Percentiles rank a stretch among this genome's conserved stretches.
These are phyloP conservation scores for Fusarium sp. DNA, from an alignment of 2,329 filamentous ascomycete species.

Conservation along the genomic window DNA sequence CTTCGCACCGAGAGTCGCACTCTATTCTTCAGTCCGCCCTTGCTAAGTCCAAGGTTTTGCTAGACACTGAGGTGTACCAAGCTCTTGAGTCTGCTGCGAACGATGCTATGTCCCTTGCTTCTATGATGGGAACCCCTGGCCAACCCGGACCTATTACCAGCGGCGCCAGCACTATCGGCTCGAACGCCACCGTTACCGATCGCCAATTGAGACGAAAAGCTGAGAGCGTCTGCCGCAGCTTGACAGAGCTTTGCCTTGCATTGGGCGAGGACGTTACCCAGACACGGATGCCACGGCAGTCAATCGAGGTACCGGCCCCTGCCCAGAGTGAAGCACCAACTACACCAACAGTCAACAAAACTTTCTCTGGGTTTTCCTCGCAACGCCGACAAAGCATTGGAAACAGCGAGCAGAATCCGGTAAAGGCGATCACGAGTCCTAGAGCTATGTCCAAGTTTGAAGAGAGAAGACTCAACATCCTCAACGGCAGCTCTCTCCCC, in stretches of 20 bases:
- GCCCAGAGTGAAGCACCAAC: slow-evolving; percentile 49
- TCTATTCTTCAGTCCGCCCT: slow-evolving; percentile 86
- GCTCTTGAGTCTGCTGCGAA: slow-evolving; percentile 84
- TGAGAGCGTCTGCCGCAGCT: slow-evolving; percentile 90
- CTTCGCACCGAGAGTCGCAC: slow-evolving; percentile 72
- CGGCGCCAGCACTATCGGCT: slow-evolving; percentile 73
- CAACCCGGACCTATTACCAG: slow-evolving; percentile 79
- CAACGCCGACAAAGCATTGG: slow-evolving; percentile 60
- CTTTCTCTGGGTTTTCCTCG: slow-evolving; percentile 54
- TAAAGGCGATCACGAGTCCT: slow-evolving; percentile 61
- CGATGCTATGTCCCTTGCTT: slow-evolving; percentile 84
- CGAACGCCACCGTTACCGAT: slow-evolving; percentile 74
- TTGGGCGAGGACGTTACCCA: slow-evolving; percentile 74
- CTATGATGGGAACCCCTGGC: slow-evolving; percentile 81
- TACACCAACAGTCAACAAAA: slow-evolving; percentile 64
- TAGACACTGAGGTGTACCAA: slow-evolving; percentile 80
- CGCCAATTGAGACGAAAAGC: slow-evolving; percentile 90
- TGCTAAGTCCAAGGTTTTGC: slow-evolving; percentile 79
- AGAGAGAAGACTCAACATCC: slow-evolving; percentile 65
- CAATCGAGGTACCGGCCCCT: slow-evolving; percentile 29
- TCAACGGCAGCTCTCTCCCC: slow-evolving; percentile 62
- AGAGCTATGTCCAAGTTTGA: slow-evolving; percentile 67
- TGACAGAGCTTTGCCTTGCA: slow-evolving; percentile 93
- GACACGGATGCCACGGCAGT: slow-evolving; percentile 50
- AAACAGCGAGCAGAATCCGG: slow-evolving; percentile 57